phyloP scores from a whole-genome alignment of 352 stramenopile species.

The Plasmopara halstedii region DNA sequence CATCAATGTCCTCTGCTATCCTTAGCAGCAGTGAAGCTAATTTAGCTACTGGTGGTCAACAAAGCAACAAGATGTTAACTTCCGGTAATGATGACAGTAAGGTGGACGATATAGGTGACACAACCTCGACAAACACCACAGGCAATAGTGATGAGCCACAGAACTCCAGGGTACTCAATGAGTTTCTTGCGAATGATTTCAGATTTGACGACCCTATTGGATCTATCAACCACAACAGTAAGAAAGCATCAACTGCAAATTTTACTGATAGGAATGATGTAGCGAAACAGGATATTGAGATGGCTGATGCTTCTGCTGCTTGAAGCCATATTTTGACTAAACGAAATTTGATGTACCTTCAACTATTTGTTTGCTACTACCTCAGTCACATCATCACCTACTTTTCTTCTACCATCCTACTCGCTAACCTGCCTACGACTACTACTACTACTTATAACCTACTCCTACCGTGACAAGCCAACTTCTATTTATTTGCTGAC shows the following conservation, averaged over 20 bases:
- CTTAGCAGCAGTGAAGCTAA: slow-evolving; percentile 26
- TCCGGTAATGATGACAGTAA: slow-evolving; percentile 7
- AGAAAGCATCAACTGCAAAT: slow-evolving; percentile 12
- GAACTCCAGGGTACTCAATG: slow-evolving; percentile 58
- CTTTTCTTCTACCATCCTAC: slow-evolving; percentile 29
- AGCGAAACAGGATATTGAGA: slow-evolving; percentile 15
- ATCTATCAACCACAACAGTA: slow-evolving; percentile 10
- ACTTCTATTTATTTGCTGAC: slow-evolving; percentile 13
- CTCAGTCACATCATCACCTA: slow-evolving; percentile 18
- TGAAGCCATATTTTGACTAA: slow-evolving; percentile 2
- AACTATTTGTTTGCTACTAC: slow-evolving; percentile 15
- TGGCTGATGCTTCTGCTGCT: slow-evolving; percentile 21
- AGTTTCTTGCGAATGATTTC: slow-evolving; percentile 68
- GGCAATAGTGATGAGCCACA: slow-evolving; percentile 8
- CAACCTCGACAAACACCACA: slow-evolving; percentile 1
- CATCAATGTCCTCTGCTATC: slow-evolving; percentile 19
- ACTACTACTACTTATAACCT: slow-evolving; percentile 36
- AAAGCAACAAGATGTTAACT: slow-evolving; percentile 14
- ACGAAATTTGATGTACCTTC: slow-evolving; percentile 7
- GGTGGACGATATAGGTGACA: slow-evolving; percentile 13
- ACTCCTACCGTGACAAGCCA: slow-evolving; percentile 33
- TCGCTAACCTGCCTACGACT: slow-evolving; percentile 15
- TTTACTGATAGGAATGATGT: neutral
- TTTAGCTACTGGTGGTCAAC: slow-evolving; percentile 13
- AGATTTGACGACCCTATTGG: slow-evolving; percentile 39